phyloP scores from a whole-genome alignment of 2,329 filamentous ascomycete genomes.

The Fusarium paranaense region DNA sequence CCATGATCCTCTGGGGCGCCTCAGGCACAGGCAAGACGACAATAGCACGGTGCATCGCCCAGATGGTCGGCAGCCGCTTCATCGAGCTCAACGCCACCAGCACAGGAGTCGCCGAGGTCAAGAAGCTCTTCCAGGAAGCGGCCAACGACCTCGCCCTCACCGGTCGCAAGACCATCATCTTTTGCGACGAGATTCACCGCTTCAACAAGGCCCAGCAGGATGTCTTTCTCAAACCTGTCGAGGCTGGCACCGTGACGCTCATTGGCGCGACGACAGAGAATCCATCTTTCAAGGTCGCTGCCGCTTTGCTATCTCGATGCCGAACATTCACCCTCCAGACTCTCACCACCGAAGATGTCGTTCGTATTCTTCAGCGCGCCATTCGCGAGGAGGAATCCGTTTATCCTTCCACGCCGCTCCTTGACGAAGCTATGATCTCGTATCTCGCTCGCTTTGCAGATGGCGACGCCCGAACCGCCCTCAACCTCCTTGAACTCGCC shows the following conservation, averaged over 20 bases:
- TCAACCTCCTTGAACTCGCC: conserved; percentile 92
- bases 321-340: conserved; percentile 88
- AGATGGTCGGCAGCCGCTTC: conserved; percentile 84
- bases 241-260: conserved; percentile 88
- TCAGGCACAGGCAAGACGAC: conserved; percentile 89
- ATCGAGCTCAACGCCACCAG: conserved; percentile 96
- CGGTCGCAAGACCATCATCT: conserved; percentile 92
- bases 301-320: conserved; percentile 87
- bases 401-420: conserved; percentile 63
- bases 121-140: conserved; percentile 90
- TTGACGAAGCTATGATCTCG: conserved; percentile 80
- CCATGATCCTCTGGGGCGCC: conserved; percentile 93
- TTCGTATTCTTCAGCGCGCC: conserved; percentile 81
- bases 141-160: conserved; percentile 82
- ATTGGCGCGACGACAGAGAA: conserved; percentile 98
- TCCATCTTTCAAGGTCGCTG: conserved; percentile 92
- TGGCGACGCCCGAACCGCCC: conserved; percentile 90
- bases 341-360: conserved; percentile 77
- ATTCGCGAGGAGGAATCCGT: conserved; percentile 68
- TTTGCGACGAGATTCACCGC: conserved; percentile 96
- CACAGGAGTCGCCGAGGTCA: conserved; percentile 88
- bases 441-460: conserved; percentile 91
- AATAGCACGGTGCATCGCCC: conserved; percentile 90
- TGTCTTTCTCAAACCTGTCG: conserved; percentile 92
- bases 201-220: conserved; percentile 95